Base-by-base conservation (phyloP, 768 basidiomycete species). In the Neoboletus brunneissimus region DNA sequence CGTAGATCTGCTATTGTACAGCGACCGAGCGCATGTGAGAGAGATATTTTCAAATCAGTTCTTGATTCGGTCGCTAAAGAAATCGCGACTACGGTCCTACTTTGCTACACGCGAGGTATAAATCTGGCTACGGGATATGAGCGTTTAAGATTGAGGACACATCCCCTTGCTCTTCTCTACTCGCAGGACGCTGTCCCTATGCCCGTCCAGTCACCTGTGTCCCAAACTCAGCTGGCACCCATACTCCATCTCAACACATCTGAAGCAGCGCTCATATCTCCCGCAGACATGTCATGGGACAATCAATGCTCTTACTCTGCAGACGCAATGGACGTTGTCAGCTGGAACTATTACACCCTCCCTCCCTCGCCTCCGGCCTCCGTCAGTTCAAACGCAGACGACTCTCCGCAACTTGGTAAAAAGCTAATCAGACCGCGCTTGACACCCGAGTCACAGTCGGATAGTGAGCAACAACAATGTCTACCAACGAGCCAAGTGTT, bases 401-500 rank as follows among this genome's bases (percentile, higher is more conserved):
- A 73, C 58, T 81, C 83, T 41, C 82, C 81, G 5, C 65, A 73
- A 41, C 79, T 76, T 35, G 53, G 77, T 6, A n/a, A 69, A 15
- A 74, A 73, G 48, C 75, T 81, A 64, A 81, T 86, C 75, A 81
- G 78, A 69, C 76, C 79, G 57, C 78, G 77, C 59, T 72, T 75
- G 65, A 75, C 75, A 58, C 77, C 81, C 5, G 81, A 81, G 58
- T 59, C 70, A 12, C 60, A 53, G 27, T 71, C 75, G 18, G 79
- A 81, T 23, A 67, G 74, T 53, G 78, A 81, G 51, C 79, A 77
- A 56, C 72, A 74, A 53, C 73, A 82, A 41, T 89, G 86, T 65
- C 69, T 89, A 15, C 80, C 88, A 34, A 89, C 88, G 16, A 81
- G 83, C 68, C 84, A 89, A 73, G 77, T 89, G 63, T 90, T 89